Evolutionary conservation across 2,329 filamentous ascomycete genomes (phyloP), one percentile per base, ranked within the genome.

Genomic region (Cladophialophora chaetospira): DNA sequence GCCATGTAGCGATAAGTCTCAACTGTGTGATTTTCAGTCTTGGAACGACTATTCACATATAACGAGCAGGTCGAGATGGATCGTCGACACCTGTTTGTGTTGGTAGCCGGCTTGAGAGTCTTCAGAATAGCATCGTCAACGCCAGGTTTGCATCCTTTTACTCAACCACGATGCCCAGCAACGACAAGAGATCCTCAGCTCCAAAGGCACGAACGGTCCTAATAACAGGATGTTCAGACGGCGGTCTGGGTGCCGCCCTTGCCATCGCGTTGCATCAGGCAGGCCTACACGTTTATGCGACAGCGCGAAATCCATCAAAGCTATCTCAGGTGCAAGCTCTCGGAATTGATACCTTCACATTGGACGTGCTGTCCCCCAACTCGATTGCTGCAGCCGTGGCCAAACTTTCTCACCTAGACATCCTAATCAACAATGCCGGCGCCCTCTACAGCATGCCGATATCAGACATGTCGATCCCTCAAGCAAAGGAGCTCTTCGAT

Each of bases 391-490:
- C 68, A n/a, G 55, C 61, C 1, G 64, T 69, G 5, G 59, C 71
- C n/a, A 66, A 70, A 3, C 15, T 68, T 6, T n/a, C 29, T 6
- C 62, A 66, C 19, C 65, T 80, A 46, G 75, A 79, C 65, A 67
- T 77, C 4, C 63, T 79, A 29, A 69, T 79, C 45, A 79, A 79
- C 59, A 79, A 79, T 66, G 76, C 76, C 9, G 77, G 77, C 10
- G 73, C 68, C 13, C 17, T 36, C 4, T 59, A 63, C 36, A 49
- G 58, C 5, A 67, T 66, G 58, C 68, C 70, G 9, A 48, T 71
- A 2, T 49, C 65, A 11, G 71, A 73, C 49, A 19, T 62, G 15
- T 55, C 65, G 21, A 52, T 73, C 17, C 50, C 62, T n/a, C 57
- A 67, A 4, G 68, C 67, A 3, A 68, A 68, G 55, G 58, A 63